phyloP scores from a whole-genome alignment of 73 alveolate species.

The Paramecium octaurelia region DNA sequence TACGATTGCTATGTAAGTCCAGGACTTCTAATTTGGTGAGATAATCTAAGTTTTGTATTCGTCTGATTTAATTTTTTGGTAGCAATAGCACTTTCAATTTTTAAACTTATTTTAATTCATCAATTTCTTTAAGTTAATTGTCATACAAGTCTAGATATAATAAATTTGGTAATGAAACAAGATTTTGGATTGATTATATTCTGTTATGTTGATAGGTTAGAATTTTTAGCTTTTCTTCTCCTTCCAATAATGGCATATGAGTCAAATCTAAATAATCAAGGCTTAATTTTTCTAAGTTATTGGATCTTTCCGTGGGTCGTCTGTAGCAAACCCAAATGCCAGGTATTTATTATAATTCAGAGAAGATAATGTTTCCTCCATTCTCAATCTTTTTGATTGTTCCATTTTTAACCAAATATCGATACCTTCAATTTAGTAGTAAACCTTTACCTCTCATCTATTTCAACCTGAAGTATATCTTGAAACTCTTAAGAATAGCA shows the following conservation, averaged over 20 bases:
- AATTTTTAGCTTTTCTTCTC: slow-evolving; percentile 81
- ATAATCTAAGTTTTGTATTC: slow-evolving; percentile 70
- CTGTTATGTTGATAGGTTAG: slow-evolving; percentile 73
- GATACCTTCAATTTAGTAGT: slow-evolving; percentile 56
- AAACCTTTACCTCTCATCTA: slow-evolving; percentile 51
- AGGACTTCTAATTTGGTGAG: slow-evolving; percentile 77
- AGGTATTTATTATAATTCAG: slow-evolving; percentile 78
- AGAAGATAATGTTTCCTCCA: slow-evolving; percentile 77
- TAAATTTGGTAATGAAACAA: slow-evolving; percentile 76
- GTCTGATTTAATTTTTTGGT: slow-evolving; percentile 75
- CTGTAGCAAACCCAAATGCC: slow-evolving; percentile 79
- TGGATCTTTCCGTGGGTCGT: slow-evolving; percentile 72
- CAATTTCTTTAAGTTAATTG: slow-evolving; percentile 77
- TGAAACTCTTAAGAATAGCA: slow-evolving; percentile 42
- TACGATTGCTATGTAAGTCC: slow-evolving; percentile 81
- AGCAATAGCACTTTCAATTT: slow-evolving; percentile 75
- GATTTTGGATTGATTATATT: slow-evolving; percentile 69
- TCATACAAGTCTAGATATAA: slow-evolving; percentile 79
- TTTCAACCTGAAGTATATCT: slow-evolving; percentile 35
- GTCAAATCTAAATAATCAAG: slow-evolving; percentile 80
- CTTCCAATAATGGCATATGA: slow-evolving; percentile 87
- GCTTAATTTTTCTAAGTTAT: slow-evolving; percentile 75
- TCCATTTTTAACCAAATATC: slow-evolving; percentile 78
- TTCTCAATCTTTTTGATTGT: slow-evolving; percentile 75
- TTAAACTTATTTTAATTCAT: slow-evolving; percentile 74